Conservation (phyloP, 192 early-diverging fungal genomes). For the Backusella westeae region DNA sequence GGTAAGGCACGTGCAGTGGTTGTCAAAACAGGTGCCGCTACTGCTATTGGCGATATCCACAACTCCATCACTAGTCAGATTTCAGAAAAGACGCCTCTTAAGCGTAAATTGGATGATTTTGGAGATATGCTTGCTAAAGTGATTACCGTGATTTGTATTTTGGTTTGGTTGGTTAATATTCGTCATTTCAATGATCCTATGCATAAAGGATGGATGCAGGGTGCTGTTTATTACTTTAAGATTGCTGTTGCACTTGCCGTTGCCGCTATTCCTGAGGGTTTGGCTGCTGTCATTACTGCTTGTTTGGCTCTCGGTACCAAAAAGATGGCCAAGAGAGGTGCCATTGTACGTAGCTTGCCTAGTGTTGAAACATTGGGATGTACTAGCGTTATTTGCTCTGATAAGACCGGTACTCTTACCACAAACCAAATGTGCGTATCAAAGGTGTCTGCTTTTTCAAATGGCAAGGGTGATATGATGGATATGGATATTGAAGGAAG, state of each 20-base stretch:
- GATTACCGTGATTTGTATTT: conserved; percentile 82
- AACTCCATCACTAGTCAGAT: conserved; percentile 79
- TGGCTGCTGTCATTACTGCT: conserved; percentile 96
- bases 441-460: conserved; percentile 54
- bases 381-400: conserved; percentile 97
- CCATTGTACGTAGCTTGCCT: conserved; percentile 91
- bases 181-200: conserved; percentile 91
- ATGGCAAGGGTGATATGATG: conserved; percentile 39
- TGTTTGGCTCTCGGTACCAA: conserved; percentile 96
- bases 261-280: conserved; percentile 98
- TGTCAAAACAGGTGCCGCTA: conserved; percentile 79
- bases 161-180: conserved; percentile 98
- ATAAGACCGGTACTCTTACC: conserved; percentile 99
- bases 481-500: conserved; percentile 83
- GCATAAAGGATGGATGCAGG: conserved; percentile 90
- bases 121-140: conserved; percentile 85
- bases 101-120: conserved; percentile 97
- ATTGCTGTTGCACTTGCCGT: conserved; percentile 98
- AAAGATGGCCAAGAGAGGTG: conserved; percentile 94
- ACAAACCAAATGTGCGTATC: conserved; percentile 97
- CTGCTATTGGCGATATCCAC: conserved; percentile 96
- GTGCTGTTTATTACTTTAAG: conserved; percentile 98
- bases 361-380: conserved; percentile 97
- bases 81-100: conserved; percentile 93
- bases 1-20: conserved; percentile 91